A percentile compares a stretch with the other conserved stretches of the same genome.
phyloP scores from a whole-genome alignment of 106 monocot species.

The Chionographis japonica region DNA sequence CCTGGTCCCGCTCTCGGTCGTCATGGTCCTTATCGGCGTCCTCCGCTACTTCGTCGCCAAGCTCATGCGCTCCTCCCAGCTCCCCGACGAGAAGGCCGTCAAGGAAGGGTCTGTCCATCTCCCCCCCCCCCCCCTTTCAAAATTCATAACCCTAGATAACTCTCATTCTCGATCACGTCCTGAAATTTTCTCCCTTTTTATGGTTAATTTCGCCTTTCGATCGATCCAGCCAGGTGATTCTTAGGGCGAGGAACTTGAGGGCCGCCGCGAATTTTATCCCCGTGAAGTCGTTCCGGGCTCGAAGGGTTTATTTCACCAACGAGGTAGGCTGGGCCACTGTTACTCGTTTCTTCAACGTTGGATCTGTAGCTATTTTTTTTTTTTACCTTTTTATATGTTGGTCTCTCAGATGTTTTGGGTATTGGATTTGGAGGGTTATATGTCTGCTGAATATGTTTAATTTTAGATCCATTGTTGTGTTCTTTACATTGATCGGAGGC shows the following conservation, averaged over 20 bases:
- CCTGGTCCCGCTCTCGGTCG: slow-evolving; percentile 86
- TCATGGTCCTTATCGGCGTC: slow-evolving; percentile 96
- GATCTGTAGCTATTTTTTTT: neutral
- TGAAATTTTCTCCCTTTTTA: neutral
- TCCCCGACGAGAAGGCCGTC: slow-evolving; percentile 70
- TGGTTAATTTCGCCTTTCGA: neutral
- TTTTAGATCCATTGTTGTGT: too few species aligned
- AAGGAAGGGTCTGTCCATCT: slow-evolving; percentile 62
- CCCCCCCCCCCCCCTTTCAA: neutral
- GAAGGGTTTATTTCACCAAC: slow-evolving; percentile 63
- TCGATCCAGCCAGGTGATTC: slow-evolving; percentile 51
- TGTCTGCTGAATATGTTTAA: too few species aligned
- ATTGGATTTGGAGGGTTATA: too few species aligned
- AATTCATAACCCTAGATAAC: neutral
- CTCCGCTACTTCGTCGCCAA: slow-evolving; percentile 98
- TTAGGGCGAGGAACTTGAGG: slow-evolving; percentile 68
- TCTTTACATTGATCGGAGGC: too few species aligned
- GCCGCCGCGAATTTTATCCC: slow-evolving; percentile 56
- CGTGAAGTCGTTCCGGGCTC: slow-evolving; percentile 52
- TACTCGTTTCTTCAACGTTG: neutral
- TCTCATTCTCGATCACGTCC: neutral
- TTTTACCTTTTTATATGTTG: too few species aligned
- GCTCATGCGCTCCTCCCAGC: slow-evolving; percentile 77
- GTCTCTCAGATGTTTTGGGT: too few species aligned
- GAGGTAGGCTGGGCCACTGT: slow-evolving; percentile 34